These are phyloP conservation scores for Penicillium sp. DNA, from an alignment of 2,329 filamentous ascomycete genomes.

Conservation along the genomic window DNA sequence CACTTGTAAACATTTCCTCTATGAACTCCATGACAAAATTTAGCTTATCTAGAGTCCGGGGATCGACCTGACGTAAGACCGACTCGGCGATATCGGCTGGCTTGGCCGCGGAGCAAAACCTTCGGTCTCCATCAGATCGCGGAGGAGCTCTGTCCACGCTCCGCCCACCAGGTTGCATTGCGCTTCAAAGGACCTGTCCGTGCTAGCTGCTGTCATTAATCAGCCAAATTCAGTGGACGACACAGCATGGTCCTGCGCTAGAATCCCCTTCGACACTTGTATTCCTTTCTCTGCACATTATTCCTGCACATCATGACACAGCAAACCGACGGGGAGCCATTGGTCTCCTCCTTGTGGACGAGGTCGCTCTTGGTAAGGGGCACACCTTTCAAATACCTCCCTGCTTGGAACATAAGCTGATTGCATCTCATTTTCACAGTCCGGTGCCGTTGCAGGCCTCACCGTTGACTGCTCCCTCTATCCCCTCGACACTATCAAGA, in stretches of 20 bases:
- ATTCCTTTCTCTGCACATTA: conserved; percentile 18
- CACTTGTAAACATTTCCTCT: background rate
- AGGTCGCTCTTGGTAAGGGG: conserved; percentile 45
- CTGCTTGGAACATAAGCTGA: conserved; percentile 6
- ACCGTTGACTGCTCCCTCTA: conserved; percentile 96
- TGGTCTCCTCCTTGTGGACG: conserved; percentile 49
- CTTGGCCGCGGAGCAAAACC: conserved; percentile 31
- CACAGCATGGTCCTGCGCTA: conserved; percentile 22
- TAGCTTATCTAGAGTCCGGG: background rate
- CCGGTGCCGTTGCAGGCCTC: conserved; percentile 88
- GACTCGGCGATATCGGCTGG: conserved; percentile 30
- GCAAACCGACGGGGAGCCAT: conserved; percentile 36
- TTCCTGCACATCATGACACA: conserved; percentile 33
- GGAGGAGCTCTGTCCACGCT: conserved; percentile 25
- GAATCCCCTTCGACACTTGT: conserved; percentile 2
- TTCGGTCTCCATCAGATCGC: conserved; percentile 23
- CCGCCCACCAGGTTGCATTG: background rate
- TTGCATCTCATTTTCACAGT: conserved; percentile 50
- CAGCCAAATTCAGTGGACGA: background rate
- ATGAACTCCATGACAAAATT: background rate
- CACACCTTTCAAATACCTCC: conserved; percentile 1
- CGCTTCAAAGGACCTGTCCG: background rate
- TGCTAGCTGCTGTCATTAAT: conserved; percentile 1
- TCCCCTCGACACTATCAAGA: conserved; percentile 98
- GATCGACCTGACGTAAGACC: conserved; percentile 16